Percentiles rank a stretch among this genome's conserved stretches.
phyloP scores from a whole-genome alignment of 2,329 filamentous ascomycete genomes.

The Aspergillus intermedius region DNA sequence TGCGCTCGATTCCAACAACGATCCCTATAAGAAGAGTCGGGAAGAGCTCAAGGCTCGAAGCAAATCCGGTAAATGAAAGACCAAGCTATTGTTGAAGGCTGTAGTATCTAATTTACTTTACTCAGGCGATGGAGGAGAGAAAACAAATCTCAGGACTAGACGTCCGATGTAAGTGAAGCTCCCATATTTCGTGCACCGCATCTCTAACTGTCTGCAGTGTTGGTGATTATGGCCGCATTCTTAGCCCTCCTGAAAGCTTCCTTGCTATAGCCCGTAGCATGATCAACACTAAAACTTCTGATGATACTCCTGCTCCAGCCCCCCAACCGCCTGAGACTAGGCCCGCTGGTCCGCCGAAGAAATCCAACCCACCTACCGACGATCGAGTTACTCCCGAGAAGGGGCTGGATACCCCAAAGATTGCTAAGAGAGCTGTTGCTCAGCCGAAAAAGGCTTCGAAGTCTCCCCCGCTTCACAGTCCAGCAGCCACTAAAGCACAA shows the following conservation, averaged over 20 bases:
- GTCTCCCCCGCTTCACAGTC: too few species aligned
- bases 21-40: neutral
- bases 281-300: constrained; percentile 2
- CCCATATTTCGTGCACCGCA: neutral
- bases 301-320: neutral
- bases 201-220: constrained; percentile 1
- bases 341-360: neutral
- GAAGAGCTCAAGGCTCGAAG: neutral
- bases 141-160: constrained; percentile 7
- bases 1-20: constrained; percentile 14
- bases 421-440: too few species aligned
- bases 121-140: too few species aligned
- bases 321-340: constrained; percentile 4
- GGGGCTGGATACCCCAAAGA: too few species aligned
- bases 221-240: constrained; percentile 4
- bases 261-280: constrained; percentile 10
- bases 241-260: constrained; percentile 13
- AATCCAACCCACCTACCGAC: neutral
- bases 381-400: neutral
- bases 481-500: too few species aligned
- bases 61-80: neutral
- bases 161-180: constrained; percentile 13
- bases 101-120: neutral
- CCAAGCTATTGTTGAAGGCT: neutral
- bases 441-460: too few species aligned